phyloP scores from a whole-genome alignment of 2,329 filamentous ascomycete genomes.

The Trichoderma endophyticum region DNA sequence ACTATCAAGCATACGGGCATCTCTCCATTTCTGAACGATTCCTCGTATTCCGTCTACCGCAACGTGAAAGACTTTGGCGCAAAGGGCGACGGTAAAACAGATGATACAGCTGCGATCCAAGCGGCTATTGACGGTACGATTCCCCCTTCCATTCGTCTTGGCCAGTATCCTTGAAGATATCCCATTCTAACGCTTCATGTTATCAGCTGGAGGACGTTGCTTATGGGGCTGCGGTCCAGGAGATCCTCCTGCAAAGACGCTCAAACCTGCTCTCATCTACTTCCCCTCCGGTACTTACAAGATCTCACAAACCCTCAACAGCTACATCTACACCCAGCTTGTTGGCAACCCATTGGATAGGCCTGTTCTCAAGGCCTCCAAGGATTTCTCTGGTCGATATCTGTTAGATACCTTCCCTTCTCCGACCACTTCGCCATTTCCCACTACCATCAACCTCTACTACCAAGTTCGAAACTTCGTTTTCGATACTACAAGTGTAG shows the following conservation, averaged over 20 bases:
- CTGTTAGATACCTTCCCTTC: slow-evolving; percentile 19
- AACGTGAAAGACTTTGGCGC: slow-evolving; percentile 33
- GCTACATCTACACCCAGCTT: slow-evolving; percentile 24
- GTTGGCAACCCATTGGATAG: slow-evolving; percentile 19
- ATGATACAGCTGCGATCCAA: slow-evolving; percentile 81
- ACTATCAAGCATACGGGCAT: slow-evolving; percentile 28
- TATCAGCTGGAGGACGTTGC: slow-evolving; percentile 18
- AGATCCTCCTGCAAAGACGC: slow-evolving; percentile 18
- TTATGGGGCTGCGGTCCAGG: slow-evolving; percentile 19
- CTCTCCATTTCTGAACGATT: slow-evolving; percentile 31
- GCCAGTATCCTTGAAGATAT: neutral
- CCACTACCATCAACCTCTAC: slow-evolving; percentile 21
- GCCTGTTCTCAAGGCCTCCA: slow-evolving; percentile 18
- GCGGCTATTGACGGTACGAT: slow-evolving; percentile 54
- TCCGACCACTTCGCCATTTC: slow-evolving; percentile 18
- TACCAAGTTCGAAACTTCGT: slow-evolving; percentile 21
- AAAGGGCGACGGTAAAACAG: slow-evolving; percentile 27
- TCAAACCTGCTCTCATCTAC: slow-evolving; percentile 25
- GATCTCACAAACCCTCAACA: slow-evolving; percentile 21
- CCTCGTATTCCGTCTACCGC: slow-evolving; percentile 30
- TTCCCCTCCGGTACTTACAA: slow-evolving; percentile 28
- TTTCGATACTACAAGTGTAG: slow-evolving; percentile 17
- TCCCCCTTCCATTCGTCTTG: neutral
- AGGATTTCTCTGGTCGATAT: slow-evolving; percentile 16
- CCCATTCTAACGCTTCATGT: neutral